These are phyloP conservation scores for Ascochyta clinopodiicola DNA, from an alignment of 2,329 filamentous ascomycete species.

Conservation along the genomic window DNA sequence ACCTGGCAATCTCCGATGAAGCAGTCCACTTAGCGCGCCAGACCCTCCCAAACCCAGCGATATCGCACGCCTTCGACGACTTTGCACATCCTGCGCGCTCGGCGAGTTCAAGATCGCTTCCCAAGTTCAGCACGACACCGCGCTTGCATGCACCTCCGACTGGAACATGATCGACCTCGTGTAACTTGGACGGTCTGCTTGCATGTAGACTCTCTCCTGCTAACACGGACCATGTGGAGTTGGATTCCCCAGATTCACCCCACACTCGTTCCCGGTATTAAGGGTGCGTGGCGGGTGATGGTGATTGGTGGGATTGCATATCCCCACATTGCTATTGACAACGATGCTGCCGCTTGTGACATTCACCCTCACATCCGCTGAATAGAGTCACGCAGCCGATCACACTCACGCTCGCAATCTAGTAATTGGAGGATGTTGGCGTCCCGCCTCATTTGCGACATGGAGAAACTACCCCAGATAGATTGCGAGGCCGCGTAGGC, in stretches of 20 bases:
- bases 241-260: constrained; percentile 3
- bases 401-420: neutral
- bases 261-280: neutral
- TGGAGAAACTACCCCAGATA: constrained; percentile 7
- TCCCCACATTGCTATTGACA: neutral
- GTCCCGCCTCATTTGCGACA: constrained; percentile 2
- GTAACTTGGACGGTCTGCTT: neutral
- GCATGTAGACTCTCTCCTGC: too few species aligned
- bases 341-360: neutral
- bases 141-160: constrained; percentile 6
- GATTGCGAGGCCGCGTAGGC: constrained; percentile 8
- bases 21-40: neutral
- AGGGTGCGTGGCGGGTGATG: neutral
- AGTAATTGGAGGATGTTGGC: constrained; percentile 13
- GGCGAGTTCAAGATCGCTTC: constrained; percentile 6
- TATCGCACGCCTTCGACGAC: constrained; percentile 2
- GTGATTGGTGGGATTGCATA: constrained; percentile 16
- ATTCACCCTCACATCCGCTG: neutral
- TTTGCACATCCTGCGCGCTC: constrained; percentile 11
- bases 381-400: constrained; percentile 5
- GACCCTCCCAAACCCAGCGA: neutral
- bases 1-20: neutral
- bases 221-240: neutral
- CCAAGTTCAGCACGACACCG: constrained; percentile 17
- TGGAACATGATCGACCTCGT: too few species aligned